Conservation (phyloP, 1,139 yeast species). For the Saccharomycopsis crataegensis region DNA sequence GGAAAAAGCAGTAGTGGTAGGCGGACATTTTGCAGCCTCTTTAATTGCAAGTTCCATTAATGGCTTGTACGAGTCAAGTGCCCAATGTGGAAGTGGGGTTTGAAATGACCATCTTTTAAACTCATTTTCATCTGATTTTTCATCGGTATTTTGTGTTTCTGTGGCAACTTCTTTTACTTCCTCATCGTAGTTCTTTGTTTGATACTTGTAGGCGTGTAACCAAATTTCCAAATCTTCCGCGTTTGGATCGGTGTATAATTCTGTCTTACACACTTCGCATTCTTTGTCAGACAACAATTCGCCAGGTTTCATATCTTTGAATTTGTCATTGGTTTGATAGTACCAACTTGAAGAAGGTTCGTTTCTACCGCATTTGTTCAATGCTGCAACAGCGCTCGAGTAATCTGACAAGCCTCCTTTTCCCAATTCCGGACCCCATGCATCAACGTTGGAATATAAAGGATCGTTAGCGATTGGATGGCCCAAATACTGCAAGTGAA, state of each 20-base stretch:
- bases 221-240: conserved; percentile 78
- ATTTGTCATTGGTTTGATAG: conserved; percentile 31
- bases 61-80: conserved; percentile 43
- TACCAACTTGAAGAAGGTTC: conserved; percentile 64
- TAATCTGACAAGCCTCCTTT: conserved; percentile 43
- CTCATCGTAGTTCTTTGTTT: conserved; percentile 38
- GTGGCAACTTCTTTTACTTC: not conserved
- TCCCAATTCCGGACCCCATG: conserved; percentile 68
- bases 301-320: conserved; percentile 32
- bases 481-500: conserved; percentile 60
- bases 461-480: conserved; percentile 66
- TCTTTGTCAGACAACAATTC: conserved; percentile 49
- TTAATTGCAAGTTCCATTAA: conserved; percentile 56
- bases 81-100: conserved; percentile 87
- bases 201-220: conserved; percentile 82
- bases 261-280: conserved; percentile 67
- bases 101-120: conserved; percentile 56
- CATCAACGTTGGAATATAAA: conserved; percentile 56
- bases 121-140: conserved; percentile 22
- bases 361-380: conserved; percentile 65
- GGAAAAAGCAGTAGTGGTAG: conserved; percentile 80
- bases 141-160: conserved; percentile 21
- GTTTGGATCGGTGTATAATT: conserved; percentile 80
- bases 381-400: conserved; percentile 36
- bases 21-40: conserved; percentile 76